Conservation (phyloP, 768 basidiomycete species). For the Hydnomerulius pinastri region DNA sequence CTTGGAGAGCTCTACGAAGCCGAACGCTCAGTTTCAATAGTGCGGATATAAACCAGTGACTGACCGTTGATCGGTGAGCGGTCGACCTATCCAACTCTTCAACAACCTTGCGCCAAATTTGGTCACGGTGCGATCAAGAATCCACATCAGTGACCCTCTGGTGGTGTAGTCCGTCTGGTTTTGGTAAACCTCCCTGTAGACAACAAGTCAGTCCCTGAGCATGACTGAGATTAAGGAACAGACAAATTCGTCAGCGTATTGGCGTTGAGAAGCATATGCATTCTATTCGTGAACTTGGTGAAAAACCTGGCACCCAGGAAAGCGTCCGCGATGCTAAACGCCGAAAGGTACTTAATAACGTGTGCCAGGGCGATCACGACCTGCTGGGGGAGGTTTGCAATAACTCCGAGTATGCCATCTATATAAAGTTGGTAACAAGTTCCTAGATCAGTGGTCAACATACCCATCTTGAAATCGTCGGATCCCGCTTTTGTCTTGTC, state of each 20-base stretch:
- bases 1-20: constrained; percentile 63
- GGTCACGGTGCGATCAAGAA: constrained; percentile 86
- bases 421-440: not conserved
- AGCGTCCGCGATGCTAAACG: constrained; percentile 77
- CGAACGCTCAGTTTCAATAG: not conserved
- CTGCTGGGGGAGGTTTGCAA: constrained; percentile 67
- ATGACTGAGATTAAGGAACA: constrained; percentile 17
- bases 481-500: constrained; percentile 47
- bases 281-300: constrained; percentile 68
- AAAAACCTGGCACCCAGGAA: constrained; percentile 81
- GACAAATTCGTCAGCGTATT: constrained; percentile 85
- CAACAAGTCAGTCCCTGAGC: not conserved
- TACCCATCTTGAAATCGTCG: constrained; percentile 32
- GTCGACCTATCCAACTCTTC: constrained; percentile 83
- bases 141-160: constrained; percentile 79
- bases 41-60: constrained; percentile 16
- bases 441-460: not conserved
- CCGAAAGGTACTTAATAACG: constrained; percentile 65
- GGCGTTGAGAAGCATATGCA: constrained; percentile 85
- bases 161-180: constrained; percentile 82
- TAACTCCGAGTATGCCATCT: constrained; percentile 64
- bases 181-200: constrained; percentile 76
- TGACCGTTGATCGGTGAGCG: constrained; percentile 73
- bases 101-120: constrained; percentile 86
- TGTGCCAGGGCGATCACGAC: constrained; percentile 76